Base-by-base conservation (phyloP, 768 basidiomycete species). In the Russula emetica region DNA sequence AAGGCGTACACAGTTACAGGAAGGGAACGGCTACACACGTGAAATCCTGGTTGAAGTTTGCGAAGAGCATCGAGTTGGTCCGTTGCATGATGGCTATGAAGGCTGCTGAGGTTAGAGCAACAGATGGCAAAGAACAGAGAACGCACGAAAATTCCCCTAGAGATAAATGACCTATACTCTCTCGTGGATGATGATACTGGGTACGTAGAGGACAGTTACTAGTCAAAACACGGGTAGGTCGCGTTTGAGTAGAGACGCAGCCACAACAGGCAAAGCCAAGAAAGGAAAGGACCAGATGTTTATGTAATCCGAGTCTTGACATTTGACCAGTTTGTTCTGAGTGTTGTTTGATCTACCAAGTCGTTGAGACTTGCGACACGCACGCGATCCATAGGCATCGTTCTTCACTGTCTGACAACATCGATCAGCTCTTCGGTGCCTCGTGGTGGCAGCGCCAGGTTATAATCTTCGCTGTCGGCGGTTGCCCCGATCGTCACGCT, bases 1-100 rank as follows among this genome's bases (percentile, higher is more conserved):
- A 62, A 69, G 30, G 69, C 64, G 22, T 44, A 40, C 42, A 13
- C 32, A 30, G 47, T 13, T 18, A 32, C 10, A 14, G 36, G 34
- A 20, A 36, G 40, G 26, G 8, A 10, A 20, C 30, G 8, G 7
- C 20, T 24, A 72, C 88, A 61, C 74, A 94, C 86, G 93, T 94
- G 75, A 93, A 95, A 74, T 98, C 95, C 72, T 98, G 96, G 76
- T 98, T 98, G 81, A 98, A 98, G 78, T 94, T 96, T 54, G 92
- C 92, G 69, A 92, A 93, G 49, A 93, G 78, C 87, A 84, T 83
- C 42, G 78, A 74, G 50, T 79, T 78, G 55, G 74, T 68, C 51
- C 67, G 67, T 44, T 68, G 67, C 67, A 68, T 68, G 59, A 11
- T 50, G 34, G 26, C 28, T 32, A 22, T 49, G 40, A 32, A 10